Evolutionary conservation across 1,139 yeast genomes (phyloP).

Genomic region (Geotrichum cucujoidarum): DNA sequence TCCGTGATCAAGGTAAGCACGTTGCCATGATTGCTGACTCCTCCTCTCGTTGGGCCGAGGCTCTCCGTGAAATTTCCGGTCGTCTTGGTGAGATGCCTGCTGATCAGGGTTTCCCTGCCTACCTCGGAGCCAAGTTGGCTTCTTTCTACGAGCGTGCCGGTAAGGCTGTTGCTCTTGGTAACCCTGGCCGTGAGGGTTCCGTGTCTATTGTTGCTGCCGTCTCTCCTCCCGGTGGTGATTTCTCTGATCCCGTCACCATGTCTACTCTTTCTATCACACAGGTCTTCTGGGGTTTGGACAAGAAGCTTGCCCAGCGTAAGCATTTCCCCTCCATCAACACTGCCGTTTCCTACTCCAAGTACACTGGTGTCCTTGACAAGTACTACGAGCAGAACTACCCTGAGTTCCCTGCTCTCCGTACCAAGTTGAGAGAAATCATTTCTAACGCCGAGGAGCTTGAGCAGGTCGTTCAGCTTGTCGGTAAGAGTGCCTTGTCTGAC

Average conservation of each 20-base stretch:
- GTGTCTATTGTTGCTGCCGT: constrained; percentile 99
- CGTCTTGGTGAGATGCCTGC: constrained; percentile 99
- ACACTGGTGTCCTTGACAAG: constrained; percentile 78
- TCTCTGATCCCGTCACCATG: constrained; percentile 98
- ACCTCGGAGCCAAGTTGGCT: constrained; percentile 96
- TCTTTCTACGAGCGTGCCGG: constrained; percentile 99
- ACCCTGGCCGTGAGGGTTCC: constrained; percentile 93
- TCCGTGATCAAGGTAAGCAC: constrained; percentile 99
- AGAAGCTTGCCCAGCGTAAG: constrained; percentile 97
- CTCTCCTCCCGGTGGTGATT: constrained; percentile 99
- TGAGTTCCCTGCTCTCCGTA: constrained; percentile 85
- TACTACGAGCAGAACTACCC: constrained; percentile 84
- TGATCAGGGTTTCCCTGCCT: constrained; percentile 99
- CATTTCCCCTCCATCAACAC: constrained; percentile 99
- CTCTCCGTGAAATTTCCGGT: constrained; percentile 98
- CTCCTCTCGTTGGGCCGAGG: constrained; percentile 99
- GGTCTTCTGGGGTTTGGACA: constrained; percentile 99
- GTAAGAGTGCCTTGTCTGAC: constrained; percentile 95
- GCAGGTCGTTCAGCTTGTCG: constrained; percentile 98
- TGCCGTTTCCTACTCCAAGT: constrained; percentile 91
- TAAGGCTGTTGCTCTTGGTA: constrained; percentile 89
- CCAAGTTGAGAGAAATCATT: constrained; percentile 86
- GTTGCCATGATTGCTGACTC: constrained; percentile 99
- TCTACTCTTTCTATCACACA: constrained; percentile 97
- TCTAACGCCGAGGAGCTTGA: constrained; percentile 97